Conservation (phyloP, 176 grass and related monocot species). For the Musa itinerans region DNA sequence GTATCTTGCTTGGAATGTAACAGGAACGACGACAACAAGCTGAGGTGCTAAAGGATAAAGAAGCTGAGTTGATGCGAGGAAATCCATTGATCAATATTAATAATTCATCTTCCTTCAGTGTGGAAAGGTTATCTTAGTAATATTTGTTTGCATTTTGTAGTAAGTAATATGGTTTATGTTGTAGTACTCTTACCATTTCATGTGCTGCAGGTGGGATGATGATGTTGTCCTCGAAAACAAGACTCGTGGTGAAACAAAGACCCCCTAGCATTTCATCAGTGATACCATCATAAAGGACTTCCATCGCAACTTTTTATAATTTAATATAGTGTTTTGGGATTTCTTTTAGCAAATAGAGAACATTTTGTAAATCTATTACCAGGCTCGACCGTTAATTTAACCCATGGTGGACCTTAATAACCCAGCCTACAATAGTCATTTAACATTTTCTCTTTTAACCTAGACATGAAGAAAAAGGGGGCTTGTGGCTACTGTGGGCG, state of each 20-base stretch:
- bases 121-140: slow-evolving; percentile 65
- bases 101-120: slow-evolving; percentile 62
- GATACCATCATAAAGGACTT: slow-evolving; percentile 97
- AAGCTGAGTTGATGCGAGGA: slow-evolving; percentile 76
- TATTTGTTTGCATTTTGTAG: background rate
- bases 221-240: slow-evolving; percentile 96
- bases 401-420: no score
- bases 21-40: slow-evolving; percentile 64
- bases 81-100: slow-evolving; percentile 91
- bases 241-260: slow-evolving; percentile 73
- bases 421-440: no score
- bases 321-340: no score
- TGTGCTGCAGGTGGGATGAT: slow-evolving; percentile 60
- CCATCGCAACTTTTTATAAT: slow-evolving; percentile 89
- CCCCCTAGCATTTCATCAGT: slow-evolving; percentile 83
- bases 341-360: no score
- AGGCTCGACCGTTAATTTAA: no score
- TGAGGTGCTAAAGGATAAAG: background rate
- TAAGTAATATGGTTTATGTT: background rate
- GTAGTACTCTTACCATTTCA: background rate
- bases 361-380: no score
- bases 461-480: no score
- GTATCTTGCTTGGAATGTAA: background rate
- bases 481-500: no score
- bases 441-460: no score